Percentiles rank a stretch among this genome's conserved stretches.
These are phyloP conservation scores for Pistacia atlantica DNA, from an alignment of 345 rosid species.

Conservation along the genomic window DNA sequence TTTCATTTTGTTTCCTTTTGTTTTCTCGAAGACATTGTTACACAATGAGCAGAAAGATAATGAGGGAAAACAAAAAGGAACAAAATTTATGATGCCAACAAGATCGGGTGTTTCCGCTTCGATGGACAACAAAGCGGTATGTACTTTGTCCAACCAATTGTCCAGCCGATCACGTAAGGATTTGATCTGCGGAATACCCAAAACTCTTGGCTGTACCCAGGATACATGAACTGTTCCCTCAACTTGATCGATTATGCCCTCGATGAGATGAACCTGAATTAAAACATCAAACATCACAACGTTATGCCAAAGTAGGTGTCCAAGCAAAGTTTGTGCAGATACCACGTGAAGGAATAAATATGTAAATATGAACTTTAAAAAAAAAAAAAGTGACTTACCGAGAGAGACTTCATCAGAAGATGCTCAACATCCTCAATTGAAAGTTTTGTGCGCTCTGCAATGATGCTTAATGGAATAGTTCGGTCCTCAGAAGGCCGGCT, in stretches of 20 bases:
- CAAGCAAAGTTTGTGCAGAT: neutral
- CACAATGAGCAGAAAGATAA: conserved; percentile 19
- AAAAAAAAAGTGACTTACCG: conserved; percentile 60
- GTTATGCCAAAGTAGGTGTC: neutral
- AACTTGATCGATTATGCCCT: conserved; percentile 97
- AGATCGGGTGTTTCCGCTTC: conserved; percentile 99
- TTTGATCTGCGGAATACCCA: conserved; percentile 91
- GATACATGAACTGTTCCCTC: conserved; percentile 88
- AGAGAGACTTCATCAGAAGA: conserved; percentile 96
- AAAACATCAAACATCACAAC: neutral
- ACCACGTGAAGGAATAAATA: neutral
- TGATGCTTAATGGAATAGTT: conserved; percentile 79
- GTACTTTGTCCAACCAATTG: conserved; percentile 86
- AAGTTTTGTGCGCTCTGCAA: conserved; percentile 92
- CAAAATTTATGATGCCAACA: conserved; percentile 60
- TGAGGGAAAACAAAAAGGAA: neutral
- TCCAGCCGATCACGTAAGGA: conserved; percentile 86
- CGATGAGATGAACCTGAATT: conserved; percentile 90
- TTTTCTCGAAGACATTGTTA: conserved; percentile 6
- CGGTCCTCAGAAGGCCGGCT: conserved; percentile 99
- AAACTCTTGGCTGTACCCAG: conserved; percentile 99
- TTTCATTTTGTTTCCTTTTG: neutral
- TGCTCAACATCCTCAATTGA: conserved; percentile 89
- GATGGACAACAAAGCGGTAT: conserved; percentile 71
- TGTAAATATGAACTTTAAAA: neutral